Evolutionary conservation across 2,329 filamentous ascomycete genomes (phyloP).

Genomic region (Stemphylium vesicarium): DNA sequence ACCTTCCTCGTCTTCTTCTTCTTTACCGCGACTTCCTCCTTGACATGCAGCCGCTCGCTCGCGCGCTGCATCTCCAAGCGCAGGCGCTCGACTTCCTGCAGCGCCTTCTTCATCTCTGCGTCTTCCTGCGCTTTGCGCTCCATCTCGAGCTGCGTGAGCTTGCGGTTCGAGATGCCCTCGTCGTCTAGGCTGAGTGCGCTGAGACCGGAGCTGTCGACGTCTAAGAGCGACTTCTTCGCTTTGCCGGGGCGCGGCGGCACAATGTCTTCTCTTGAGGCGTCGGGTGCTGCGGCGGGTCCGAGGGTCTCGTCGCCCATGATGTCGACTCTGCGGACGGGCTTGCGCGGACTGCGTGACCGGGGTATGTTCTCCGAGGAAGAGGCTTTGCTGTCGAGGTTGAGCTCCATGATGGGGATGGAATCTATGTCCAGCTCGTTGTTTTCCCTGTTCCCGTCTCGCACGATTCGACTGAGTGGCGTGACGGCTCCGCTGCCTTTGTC

Average conservation of each 20-base stretch:
- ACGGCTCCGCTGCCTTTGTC: slow-evolving; percentile 65
- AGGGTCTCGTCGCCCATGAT: slow-evolving; percentile 58
- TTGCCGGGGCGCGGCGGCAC: slow-evolving; percentile 32
- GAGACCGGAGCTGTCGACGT: slow-evolving; percentile 86
- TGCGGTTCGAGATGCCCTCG: slow-evolving; percentile 32
- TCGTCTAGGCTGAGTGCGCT: slow-evolving; percentile 71
- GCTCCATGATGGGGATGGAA: slow-evolving; percentile 92
- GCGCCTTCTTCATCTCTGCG: slow-evolving; percentile 84
- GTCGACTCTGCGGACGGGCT: slow-evolving; percentile 49
- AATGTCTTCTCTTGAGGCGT: slow-evolving; percentile 40
- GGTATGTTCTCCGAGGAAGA: slow-evolving; percentile 27
- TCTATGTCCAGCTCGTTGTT: slow-evolving; percentile 83
- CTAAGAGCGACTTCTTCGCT: slow-evolving; percentile 71
- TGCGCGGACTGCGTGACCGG: slow-evolving; percentile 37
- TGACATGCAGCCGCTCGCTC: slow-evolving; percentile 75
- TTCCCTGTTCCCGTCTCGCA: slow-evolving; percentile 68
- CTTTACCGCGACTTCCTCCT: slow-evolving; percentile 70
- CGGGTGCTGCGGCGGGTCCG: slow-evolving; percentile 46
- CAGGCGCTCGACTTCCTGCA: slow-evolving; percentile 85
- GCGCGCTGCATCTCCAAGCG: slow-evolving; percentile 88
- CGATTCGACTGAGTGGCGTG: slow-evolving; percentile 81
- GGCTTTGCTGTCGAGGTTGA: slow-evolving; percentile 68
- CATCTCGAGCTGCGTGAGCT: slow-evolving; percentile 58
- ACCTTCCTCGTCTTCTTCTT: slow-evolving; percentile 65
- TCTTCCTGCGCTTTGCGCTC: slow-evolving; percentile 78